Base-by-base conservation (phyloP, 805 yeast species). In the Myxozyma sirexii region DNA sequence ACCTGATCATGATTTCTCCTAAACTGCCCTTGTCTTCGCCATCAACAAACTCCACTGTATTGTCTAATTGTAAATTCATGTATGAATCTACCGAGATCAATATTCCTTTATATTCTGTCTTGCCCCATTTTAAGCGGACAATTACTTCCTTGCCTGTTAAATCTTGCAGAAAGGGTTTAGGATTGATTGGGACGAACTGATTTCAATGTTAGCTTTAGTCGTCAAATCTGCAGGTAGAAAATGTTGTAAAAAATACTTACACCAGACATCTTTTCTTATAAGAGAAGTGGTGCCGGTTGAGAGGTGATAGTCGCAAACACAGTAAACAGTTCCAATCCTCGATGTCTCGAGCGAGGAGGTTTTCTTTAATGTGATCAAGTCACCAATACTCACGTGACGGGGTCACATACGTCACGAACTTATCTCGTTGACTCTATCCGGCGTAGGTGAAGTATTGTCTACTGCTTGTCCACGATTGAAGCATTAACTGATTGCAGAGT, bases 81-180 rank as follows among this genome's bases (percentile, higher is more conserved):
- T 94, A 94, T 68, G 89, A 88, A 71, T 94, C 99, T 24, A 89
- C 87, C 1, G 96, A 84, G 3, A 85, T 74, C 45, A 94, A 79
- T 21, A 73, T 81, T 0, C 99, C 99, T 60, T 77, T 82, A 74
- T 94, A 94, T 72, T 91, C 96, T 10, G 96, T 88, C 65, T 82
- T 82, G 70, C 91, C 93, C 87, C 97, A 94, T 72, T 94, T 94
- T 63, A 94, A 80, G 58, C 91, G 83, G 21, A 94, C 93, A 12
- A 85, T 76, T 12, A 93, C 91, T 35, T 76, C 79, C 59, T 85
- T 80, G 57, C 86, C 85, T n/a, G 87, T 79, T 45, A 94, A 81
- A 24, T 88, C 85, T 62, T 85, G 85, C 48, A 94, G 78, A 67
- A 85, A 94, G n/a, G 97, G 97, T 71, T 88, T 91, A 15, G 97